Base-by-base conservation (phyloP, 495 filamentous ascomycete genomes). In the Pseudomonodictys pantanalensis region DNA sequence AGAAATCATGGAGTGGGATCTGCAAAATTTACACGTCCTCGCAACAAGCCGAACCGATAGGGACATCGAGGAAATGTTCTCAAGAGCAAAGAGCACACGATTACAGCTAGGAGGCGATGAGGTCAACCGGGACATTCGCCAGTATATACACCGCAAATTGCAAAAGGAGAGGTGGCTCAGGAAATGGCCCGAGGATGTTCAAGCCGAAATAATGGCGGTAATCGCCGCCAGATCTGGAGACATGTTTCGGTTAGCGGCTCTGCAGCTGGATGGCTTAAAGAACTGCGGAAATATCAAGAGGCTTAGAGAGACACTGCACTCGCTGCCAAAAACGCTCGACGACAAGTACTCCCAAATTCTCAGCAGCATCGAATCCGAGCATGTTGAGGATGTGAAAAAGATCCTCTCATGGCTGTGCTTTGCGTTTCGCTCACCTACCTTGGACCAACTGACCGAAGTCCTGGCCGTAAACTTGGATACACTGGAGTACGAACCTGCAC, bases 321-420 rank as follows among this genome's bases (percentile, higher is more conserved):
- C 39, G 8, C 53, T 56, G 2, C 53, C 53, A 8, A 35, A 11
- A 2, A 46, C 53, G 10, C 28, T 56, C 11, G 53, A 56, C 17
- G 53, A 56, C 15, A 56, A n/a, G 1, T 56, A 56, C 26, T 18
- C 53, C 12, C 39, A 42, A 2, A 56, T 56, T 9, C 29, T 56
- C 18, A 23, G n/a, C 10, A 46, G 10, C 26, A 33, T 56, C 18
- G 53, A 46, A 2, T 42, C 53, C 10, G 41, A 32, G 1, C 26
- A 41, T n/a, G 3, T 9, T 22, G 4, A 38, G 2, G 25, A 47
- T 47, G 53, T 28, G 3, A 46, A 46, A 4, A 23, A 28, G 22
- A 38, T 56, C 12, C 43, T 56, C 2, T 46, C 39, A 4, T 56
- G 28, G 41, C 53, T 56, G 2, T 56, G 53, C 41, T 46, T 56